Evolutionary conservation across 2,329 filamentous ascomycete species (phyloP), one percentile per base, ranked within the genome.

Genomic region (Tolypocladium ovalisporum): DNA sequence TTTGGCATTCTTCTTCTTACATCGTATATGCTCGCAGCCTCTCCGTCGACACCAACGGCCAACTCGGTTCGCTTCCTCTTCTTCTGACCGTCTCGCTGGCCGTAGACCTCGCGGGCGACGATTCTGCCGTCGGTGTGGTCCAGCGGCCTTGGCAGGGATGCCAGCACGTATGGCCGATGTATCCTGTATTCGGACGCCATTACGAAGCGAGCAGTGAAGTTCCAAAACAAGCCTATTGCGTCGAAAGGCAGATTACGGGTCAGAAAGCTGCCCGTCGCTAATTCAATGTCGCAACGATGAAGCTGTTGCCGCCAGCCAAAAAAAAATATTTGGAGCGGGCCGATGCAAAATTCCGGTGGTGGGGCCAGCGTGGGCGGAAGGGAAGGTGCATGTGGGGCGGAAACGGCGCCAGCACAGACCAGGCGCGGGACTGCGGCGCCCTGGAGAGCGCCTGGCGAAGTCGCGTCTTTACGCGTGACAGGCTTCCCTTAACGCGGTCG

Each of bases 1-100:
- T 8, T 17, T 22, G 4, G 37, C 15, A 19, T 24, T 10, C 9
- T n/a, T n/a, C n/a, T 34, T 68, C 81, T 64, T 64, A 85, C 82
- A 76, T 87, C 82, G 64, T 87, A 87, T 47, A 87, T 78, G 62
- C 84, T 86, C 3, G 84, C 74, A 4, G 82, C 80, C 66, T 87
- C 84, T 59, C 84, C 84, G 67, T 87, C 82, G 64, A 84, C 79
- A 24, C 84, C 84, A 34, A 87, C 81, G 12, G 78, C 80, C 53
- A 87, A 68, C 65, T 87, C 84, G 12, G 84, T 76, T 63, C 84
- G 79, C 72, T 85, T 85, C 63, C 80, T 78, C 71, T 82, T 85
- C 71, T 80, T 83, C 36, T 77, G 76, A 27, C 78, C 80, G 54
- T 79, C 75, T 62, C 77, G 75, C 67, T 81, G 80, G 60, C 83